A percentile compares a stretch with the other conserved stretches of the same genome.
phyloP scores from a whole-genome alignment of 345 rosid species.

The Lumnitzera littorea region DNA sequence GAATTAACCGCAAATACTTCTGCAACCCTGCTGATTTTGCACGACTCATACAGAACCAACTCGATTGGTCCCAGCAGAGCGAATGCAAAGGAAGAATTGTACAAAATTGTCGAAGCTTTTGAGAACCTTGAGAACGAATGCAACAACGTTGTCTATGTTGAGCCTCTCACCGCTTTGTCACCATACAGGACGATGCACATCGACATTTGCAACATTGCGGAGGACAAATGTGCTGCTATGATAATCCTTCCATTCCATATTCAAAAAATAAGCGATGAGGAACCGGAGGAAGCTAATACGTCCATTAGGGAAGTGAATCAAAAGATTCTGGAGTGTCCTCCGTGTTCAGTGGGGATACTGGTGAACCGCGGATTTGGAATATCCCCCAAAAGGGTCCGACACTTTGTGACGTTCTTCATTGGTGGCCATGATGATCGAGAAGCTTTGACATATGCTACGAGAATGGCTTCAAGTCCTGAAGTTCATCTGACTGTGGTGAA shows the following conservation, averaged over 20 bases:
- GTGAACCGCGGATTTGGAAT: slow-evolving; percentile 59
- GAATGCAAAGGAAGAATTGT: slow-evolving; percentile 17
- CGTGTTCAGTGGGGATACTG: slow-evolving; percentile 62
- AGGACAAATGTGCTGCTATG: slow-evolving; percentile 44
- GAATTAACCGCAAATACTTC: slow-evolving; percentile 34
- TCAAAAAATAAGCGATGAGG: slow-evolving; percentile 16
- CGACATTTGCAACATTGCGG: slow-evolving; percentile 50
- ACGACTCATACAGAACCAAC: slow-evolving; percentile 22
- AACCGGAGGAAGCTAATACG: slow-evolving; percentile 30
- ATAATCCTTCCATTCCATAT: slow-evolving; percentile 57
- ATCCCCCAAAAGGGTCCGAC: background rate
- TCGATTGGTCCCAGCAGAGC: slow-evolving; percentile 2
- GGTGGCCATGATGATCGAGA: slow-evolving; percentile 70
- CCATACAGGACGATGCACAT: slow-evolving; percentile 54
- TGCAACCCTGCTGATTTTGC: slow-evolving; percentile 45
- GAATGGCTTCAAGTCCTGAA: slow-evolving; percentile 30
- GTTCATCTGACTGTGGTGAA: slow-evolving; percentile 1
- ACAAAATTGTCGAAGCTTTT: slow-evolving; percentile 27
- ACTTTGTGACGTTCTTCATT: slow-evolving; percentile 31
- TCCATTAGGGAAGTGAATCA: slow-evolving; percentile 35
- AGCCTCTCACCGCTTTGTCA: slow-evolving; percentile 44
- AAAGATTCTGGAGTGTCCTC: slow-evolving; percentile 41
- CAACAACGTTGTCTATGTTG: slow-evolving; percentile 15
- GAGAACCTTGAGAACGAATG: slow-evolving; percentile 18
- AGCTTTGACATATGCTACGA: slow-evolving; percentile 57